Percentiles rank a stretch among this genome's conserved stretches.
These are phyloP conservation scores for Irpex rosettiformis DNA, from an alignment of 1,284 basidiomycete genomes.

Conservation along the genomic window DNA sequence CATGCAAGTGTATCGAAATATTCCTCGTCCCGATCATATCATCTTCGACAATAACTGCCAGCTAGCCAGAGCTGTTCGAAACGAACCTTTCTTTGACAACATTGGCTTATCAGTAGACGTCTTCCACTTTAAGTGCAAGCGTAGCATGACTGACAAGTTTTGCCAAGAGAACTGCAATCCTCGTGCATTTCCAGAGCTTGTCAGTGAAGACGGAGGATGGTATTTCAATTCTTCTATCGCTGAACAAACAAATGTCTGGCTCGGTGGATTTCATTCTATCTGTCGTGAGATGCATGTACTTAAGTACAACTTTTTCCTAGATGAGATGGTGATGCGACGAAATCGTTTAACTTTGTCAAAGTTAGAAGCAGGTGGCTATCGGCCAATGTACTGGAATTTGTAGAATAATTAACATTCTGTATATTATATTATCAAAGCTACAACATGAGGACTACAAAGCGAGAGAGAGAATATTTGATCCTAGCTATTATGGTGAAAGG, in stretches of 20 bases:
- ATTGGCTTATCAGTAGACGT: slow-evolving; percentile 35
- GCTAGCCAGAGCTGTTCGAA: not conserved
- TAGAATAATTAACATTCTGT: not conserved
- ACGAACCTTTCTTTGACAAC: slow-evolving; percentile 21
- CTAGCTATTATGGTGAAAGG: no score
- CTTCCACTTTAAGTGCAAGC: slow-evolving; percentile 41
- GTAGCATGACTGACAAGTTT: slow-evolving; percentile 27
- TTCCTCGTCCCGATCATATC: slow-evolving; percentile 2
- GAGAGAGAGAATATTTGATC: not conserved
- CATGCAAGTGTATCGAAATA: not conserved
- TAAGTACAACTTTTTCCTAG: slow-evolving; percentile 33
- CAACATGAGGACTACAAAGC: not conserved
- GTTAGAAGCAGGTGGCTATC: not conserved
- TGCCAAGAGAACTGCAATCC: slow-evolving; percentile 38
- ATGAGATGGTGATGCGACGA: slow-evolving; percentile 32
- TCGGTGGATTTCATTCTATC: slow-evolving; percentile 33
- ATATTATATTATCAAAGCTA: not conserved
- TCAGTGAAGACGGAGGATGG: slow-evolving; percentile 21
- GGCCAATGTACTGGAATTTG: not conserved
- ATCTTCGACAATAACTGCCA: slow-evolving; percentile 15
- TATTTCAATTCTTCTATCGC: slow-evolving; percentile 27
- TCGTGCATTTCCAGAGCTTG: slow-evolving; percentile 28
- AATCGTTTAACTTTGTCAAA: slow-evolving; percentile 20
- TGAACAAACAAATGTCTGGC: slow-evolving; percentile 38
- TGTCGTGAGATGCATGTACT: slow-evolving; percentile 30